Conservation (phyloP, 352 stramenopile species). For the Phytopythium chamaehyphon region DNA sequence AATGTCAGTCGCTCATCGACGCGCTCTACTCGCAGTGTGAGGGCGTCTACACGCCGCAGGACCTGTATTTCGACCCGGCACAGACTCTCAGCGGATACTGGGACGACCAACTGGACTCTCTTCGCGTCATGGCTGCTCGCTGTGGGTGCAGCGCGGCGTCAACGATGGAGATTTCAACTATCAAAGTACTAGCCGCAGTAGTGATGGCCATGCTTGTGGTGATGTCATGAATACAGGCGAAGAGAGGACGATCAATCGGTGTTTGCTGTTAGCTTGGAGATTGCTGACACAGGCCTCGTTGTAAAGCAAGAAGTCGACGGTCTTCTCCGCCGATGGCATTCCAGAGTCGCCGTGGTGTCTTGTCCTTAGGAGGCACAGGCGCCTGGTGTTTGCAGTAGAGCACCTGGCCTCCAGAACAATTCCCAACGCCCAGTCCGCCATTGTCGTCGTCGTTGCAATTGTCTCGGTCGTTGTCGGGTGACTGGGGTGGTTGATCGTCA, state of each 20-base stretch:
- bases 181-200: no score
- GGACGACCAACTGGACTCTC: slow-evolving; percentile 50
- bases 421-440: background rate
- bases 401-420: slow-evolving; percentile 13
- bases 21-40: slow-evolving; percentile 65
- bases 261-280: background rate
- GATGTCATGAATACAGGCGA: background rate
- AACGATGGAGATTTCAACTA: no score
- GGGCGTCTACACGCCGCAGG: slow-evolving; percentile 53
- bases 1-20: slow-evolving; percentile 71
- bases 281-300: slow-evolving; percentile 37
- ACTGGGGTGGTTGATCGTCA: background rate
- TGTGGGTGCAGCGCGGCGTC: slow-evolving; percentile 42
- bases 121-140: slow-evolving; percentile 47
- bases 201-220: no score
- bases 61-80: slow-evolving; percentile 56
- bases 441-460: background rate
- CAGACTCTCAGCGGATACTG: slow-evolving; percentile 55
- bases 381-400: slow-evolving; percentile 61
- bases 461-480: background rate
- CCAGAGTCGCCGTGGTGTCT: slow-evolving; percentile 70
- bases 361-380: slow-evolving; percentile 43
- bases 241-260: background rate
- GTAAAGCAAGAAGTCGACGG: slow-evolving; percentile 60
- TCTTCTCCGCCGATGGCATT: slow-evolving; percentile 76